Base-by-base conservation (phyloP, 208 protist species). In the Novymonas esmeraldas region DNA sequence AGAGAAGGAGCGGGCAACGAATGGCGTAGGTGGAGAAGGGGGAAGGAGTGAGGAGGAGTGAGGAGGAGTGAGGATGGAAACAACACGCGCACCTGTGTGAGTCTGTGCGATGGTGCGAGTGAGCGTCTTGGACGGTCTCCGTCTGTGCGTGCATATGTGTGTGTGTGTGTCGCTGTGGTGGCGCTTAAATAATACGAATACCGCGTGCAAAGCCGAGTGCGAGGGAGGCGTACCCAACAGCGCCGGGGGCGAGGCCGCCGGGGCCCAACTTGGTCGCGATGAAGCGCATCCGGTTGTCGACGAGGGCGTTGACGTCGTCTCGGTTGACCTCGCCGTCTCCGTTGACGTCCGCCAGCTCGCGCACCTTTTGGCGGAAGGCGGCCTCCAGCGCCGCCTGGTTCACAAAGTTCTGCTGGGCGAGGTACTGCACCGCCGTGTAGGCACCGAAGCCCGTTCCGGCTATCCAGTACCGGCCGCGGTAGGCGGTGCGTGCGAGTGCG, bases 401-500 rank as follows among this genome's bases (percentile, higher is more conserved):
- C 4, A 92, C 72, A 69, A 78, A 82, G 57, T 85, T 88, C 70
- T 78, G 58, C 76, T 92, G 82, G 20, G 77, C 76, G 11, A 87
- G 50, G 66, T 85, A 92, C 76, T 87, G 86, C 28, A 85, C 11
- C 10, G 69, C 78, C 16, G 56, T 77, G 78, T 89, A 89, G 18
- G 44, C 33, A 11, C 31, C 22, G 20, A 85, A 48, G 29, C 82
- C 73, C 14, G 74, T 70, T 13, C 62, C 55, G 6, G 77, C 59
- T 38, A 92, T 89, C 52, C 64, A 54, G 49, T 59, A 74, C 61
- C 82, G 84, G 28, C 60, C 48, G 50, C 64, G 63, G 73, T 85
- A 87, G 36, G 78, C 69, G 39, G 73, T 76, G 57, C 70, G 73
- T 16, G 73, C 60, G n/a, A 87, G 44, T 0, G 67, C 49, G 4